Base-by-base conservation (phyloP, 331 rosid genomes). In the Erythrophleum ivorense region DNA sequence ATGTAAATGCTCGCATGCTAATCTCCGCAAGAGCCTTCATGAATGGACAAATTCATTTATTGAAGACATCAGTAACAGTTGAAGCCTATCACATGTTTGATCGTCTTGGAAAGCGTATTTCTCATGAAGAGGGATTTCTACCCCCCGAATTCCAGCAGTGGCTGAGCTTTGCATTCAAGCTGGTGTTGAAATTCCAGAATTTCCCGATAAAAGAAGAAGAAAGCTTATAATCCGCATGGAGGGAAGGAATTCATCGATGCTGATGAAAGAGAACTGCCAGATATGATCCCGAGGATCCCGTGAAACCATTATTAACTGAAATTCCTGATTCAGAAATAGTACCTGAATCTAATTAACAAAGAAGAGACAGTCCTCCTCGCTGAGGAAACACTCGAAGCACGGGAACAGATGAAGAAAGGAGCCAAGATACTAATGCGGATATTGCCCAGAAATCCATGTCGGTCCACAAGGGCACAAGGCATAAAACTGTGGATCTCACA, bases 151-250 rank as follows among this genome's bases (percentile, higher is more conserved):
- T 82, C 98, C 99, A 14, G 99, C 97, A 1, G 33, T 95, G 59
- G 91, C 89, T 46, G 99, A 95, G 88, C 97, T 95, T 36, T 95
- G 97, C 89, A 91, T 93, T 76, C 99, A 92, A 87, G 98, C 98
- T 3, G 99, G 99, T 1, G 92, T 95, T 16, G 93, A 95, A 66
- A 58, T 93, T 80, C 92, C 83, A 0, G 98, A 90, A 50, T 86
- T 76, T 63, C 97, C 92, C 21, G 64, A 97, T 12, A 96, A 91
- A 83, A 88, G 98, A 87, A 92, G 98, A 90, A 88, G 98, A 83
- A 93, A 94, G 85, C 97, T 97, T 18, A 82, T 96, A 77, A 88
- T 96, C 83, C 91, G 90, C 48, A 91, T 82, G 89, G 91, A 59
- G 92, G 84, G 86, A 88, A 91, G 76, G 99, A 96, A 75, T 96